Conservation (phyloP, 106 monocot species). For the Dactylorhiza incarnata region DNA sequence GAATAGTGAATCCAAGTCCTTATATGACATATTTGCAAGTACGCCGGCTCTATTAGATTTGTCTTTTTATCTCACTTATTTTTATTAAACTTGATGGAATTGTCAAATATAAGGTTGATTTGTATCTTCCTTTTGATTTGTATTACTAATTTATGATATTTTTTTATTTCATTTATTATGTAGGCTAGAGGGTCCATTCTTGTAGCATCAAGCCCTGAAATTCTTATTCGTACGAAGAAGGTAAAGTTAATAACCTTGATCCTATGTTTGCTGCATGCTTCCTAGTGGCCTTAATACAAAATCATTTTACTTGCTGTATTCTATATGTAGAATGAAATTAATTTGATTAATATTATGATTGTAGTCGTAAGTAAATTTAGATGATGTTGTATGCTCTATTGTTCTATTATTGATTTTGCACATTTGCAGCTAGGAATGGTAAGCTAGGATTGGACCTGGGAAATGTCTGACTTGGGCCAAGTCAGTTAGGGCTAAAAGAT, state of each 20-base stretch:
- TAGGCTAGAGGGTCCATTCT: conserved; percentile 93
- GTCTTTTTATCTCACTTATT: not conserved
- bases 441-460: too few species aligned
- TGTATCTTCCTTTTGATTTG: conserved; percentile 1
- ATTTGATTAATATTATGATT: not conserved
- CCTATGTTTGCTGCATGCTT: not conserved
- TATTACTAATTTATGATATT: not conserved
- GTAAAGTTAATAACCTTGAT: conserved; percentile 19
- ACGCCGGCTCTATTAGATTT: not conserved
- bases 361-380: not conserved
- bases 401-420: not conserved
- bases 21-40: conserved; percentile 96
- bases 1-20: conserved; percentile 96
- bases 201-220: conserved; percentile 91
- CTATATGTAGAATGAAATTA: not conserved
- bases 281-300: not conserved
- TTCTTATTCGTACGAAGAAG: conserved; percentile 75
- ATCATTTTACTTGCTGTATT: not conserved
- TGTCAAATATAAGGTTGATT: not conserved
- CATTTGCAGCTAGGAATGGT: not conserved
- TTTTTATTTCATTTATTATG: not conserved
- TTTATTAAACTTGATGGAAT: not conserved
- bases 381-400: not conserved
- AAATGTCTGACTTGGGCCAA: too few species aligned
- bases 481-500: too few species aligned